phyloP scores from a whole-genome alignment of 768 basidiomycete genomes.

The Floccularia luteovirens region DNA sequence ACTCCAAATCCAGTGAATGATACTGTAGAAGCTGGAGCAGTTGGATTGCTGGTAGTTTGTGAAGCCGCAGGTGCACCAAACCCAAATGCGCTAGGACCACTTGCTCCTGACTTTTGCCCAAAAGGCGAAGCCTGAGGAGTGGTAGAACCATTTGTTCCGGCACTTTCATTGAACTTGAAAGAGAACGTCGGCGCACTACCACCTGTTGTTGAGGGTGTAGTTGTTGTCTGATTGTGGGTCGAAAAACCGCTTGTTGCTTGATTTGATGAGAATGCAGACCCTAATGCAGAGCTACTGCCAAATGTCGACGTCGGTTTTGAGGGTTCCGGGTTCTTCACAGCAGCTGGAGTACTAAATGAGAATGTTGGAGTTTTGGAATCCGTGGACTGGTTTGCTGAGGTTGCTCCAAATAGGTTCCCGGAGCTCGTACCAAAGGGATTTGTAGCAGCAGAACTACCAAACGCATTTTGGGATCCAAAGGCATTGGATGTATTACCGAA shows the following conservation, averaged over 20 bases:
- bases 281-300: too few relatives aligned
- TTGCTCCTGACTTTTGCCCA: neutral
- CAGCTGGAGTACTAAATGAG: slow-evolving; percentile 6
- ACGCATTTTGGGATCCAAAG: too few relatives aligned
- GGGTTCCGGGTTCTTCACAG: too few relatives aligned
- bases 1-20: slow-evolving; percentile 1
- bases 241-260: slow-evolving; percentile 6
- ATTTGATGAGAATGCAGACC: slow-evolving; percentile 2
- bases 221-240: slow-evolving; percentile 12
- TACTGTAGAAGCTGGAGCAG: neutral
- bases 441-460: too few relatives aligned
- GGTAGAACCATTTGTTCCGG: slow-evolving; percentile 10
- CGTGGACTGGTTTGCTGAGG: too few relatives aligned
- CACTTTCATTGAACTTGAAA: slow-evolving; percentile 12
- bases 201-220: slow-evolving; percentile 8
- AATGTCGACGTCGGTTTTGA: too few relatives aligned
- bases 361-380: too few relatives aligned
- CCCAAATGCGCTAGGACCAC: slow-evolving; percentile 2
- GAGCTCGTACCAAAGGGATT: too few relatives aligned
- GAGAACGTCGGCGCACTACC: slow-evolving; percentile 4
- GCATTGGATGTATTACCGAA: slow-evolving; percentile 9
- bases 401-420: too few relatives aligned
- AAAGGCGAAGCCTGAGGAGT: slow-evolving; percentile 20
- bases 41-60: slow-evolving; percentile 1
- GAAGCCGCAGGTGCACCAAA: slow-evolving; percentile 1